Evolutionary conservation across 2,329 filamentous ascomycete genomes (phyloP), one percentile per base, ranked within the genome.

Genomic region (Venturia carpophila): DNA sequence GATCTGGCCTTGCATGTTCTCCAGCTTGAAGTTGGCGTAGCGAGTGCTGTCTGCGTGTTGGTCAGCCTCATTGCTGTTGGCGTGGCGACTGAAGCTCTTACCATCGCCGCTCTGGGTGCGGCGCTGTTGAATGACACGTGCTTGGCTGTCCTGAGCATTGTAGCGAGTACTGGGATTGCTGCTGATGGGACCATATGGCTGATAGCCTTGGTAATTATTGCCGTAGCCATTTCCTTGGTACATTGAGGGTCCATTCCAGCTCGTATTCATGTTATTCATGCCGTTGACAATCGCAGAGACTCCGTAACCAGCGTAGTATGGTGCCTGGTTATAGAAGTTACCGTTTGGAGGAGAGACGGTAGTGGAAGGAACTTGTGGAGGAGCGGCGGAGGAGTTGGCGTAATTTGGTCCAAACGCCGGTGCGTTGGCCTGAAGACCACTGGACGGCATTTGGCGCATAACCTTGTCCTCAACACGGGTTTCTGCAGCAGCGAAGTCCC

Each of bases 1-100:
- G 71, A 99, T 91, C 71, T 92, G 88, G 61, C 92, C 91, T 43
- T 83, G 82, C 71, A 94, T 88, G 42, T 87, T 84, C 73, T 96
- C 91, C 27, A 97, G 81, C 17, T 90, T 86, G 72, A 90, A 84
- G 73, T 94, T 93, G 70, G 89, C 86, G 77, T 91, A 97, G 67
- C 91, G 89, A 71, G 88, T 89, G 58, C 80, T 79, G 58, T 78
- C 76, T 68, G 78, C 76, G 37, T 49, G 52, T 42, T 37, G 47
- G 42, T 65, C 30, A 27, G 63, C 42, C 7, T 61, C 27, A 52
- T 13, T n/a, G 13, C 47, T 65, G 17, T 34, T 30, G 60, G 49
- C 47, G 37, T 43, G 30, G 55, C 21, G 61, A 69, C 58, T 69
- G 67, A 45, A 66, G 49, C 60, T 43, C 49, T 39, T 62, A 83